Percentiles rank a stretch among this genome's conserved stretches.
Evolutionary conservation across 257 asterid genomes (phyloP).

Genomic region (Verbena officinalis): DNA sequence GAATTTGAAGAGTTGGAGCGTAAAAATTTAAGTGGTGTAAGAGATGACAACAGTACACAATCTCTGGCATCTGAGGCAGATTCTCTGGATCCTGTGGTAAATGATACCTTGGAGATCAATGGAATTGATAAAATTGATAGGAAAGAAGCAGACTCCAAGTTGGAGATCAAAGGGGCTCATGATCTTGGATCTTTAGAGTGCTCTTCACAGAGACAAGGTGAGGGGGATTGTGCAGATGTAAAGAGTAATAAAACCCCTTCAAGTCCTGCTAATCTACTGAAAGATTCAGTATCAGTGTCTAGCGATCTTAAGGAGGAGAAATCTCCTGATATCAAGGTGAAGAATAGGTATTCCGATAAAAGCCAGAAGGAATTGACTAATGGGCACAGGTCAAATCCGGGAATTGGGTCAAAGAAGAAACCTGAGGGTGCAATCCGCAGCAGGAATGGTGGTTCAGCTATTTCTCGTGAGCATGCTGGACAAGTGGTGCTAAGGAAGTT

Average conservation of each 20-base stretch:
- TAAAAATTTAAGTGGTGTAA: conserved; percentile 43
- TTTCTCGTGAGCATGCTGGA: conserved; percentile 38
- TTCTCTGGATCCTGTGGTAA: conserved; percentile 43
- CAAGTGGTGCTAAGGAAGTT: conserved; percentile 32
- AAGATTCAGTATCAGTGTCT: conserved; percentile 39
- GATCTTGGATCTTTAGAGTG: conserved; percentile 47
- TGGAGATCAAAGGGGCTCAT: conserved; percentile 42
- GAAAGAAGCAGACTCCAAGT: conserved; percentile 32
- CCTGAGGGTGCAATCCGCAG: conserved; percentile 42
- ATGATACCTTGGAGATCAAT: conserved; percentile 43
- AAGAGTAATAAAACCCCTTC: conserved; percentile 41
- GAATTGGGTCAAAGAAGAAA: conserved; percentile 45
- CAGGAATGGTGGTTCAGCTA: conserved; percentile 39
- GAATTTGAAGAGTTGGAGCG: conserved; percentile 68
- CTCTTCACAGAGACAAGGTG: conserved; percentile 51
- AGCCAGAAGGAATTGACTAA: conserved; percentile 50
- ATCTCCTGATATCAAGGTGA: conserved; percentile 37
- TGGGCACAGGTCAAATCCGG: conserved; percentile 48
- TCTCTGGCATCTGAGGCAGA: conserved; percentile 44
- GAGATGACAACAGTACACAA: conserved; percentile 46
- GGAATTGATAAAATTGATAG: conserved; percentile 32
- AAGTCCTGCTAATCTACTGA: conserved; percentile 29
- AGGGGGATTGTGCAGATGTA: conserved; percentile 35
- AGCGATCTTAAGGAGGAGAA: conserved; percentile 36
- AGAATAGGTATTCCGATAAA: conserved; percentile 37